phyloP scores from a whole-genome alignment of 495 filamentous ascomycete species.

The Neurospora sp. region DNA sequence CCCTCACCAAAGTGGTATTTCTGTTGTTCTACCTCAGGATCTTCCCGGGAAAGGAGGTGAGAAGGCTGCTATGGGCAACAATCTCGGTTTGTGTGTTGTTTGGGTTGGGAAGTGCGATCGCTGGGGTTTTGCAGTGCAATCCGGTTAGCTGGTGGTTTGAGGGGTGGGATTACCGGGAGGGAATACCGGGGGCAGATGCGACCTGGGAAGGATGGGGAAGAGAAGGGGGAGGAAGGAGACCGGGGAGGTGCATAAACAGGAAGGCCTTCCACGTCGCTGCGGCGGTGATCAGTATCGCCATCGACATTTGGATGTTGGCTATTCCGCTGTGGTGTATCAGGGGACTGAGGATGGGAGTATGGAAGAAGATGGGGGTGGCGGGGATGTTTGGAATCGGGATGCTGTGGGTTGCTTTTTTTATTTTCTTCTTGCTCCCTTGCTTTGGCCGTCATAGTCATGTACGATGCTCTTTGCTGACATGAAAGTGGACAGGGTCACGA shows the following conservation, averaged over 20 bases:
- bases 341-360: background rate
- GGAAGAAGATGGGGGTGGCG: background rate
- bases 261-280: background rate
- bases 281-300: background rate
- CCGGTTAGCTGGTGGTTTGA: background rate
- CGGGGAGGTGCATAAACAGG: background rate
- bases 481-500: background rate
- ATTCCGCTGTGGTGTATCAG: background rate
- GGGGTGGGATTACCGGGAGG: background rate
- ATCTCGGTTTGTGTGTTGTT: background rate
- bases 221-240: background rate
- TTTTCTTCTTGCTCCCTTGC: background rate
- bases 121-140: background rate
- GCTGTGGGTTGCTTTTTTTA: background rate
- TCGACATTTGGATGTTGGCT: background rate
- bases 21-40: background rate
- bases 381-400: background rate
- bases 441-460: background rate
- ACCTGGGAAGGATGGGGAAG: background rate
- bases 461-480: background rate
- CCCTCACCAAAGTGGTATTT: background rate
- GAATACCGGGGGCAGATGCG: background rate
- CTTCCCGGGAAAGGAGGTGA: background rate
- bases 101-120: background rate
- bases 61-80: background rate